Base-by-base conservation (phyloP, 108 stramenopile species). In the Licmophora abbreviata region DNA sequence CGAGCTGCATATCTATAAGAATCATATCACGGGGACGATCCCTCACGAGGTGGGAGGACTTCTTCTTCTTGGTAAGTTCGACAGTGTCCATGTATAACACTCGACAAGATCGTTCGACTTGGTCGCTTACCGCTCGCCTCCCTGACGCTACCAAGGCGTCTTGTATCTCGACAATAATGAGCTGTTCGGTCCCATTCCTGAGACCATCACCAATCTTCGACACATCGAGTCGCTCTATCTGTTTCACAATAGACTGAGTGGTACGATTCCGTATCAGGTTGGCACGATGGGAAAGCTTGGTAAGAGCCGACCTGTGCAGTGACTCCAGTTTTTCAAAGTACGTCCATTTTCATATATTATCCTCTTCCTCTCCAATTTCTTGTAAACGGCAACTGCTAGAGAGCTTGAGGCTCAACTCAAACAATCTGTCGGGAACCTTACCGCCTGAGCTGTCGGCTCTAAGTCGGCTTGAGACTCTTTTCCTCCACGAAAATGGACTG, bases 171-270 rank as follows among this genome's bases (percentile, higher is more conserved):
- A 59, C 1, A 34, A 59, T 9, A 79, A 74, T 44, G 38, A 61
- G 43, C 28, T 79, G 3, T 60, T 61, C 15, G 73, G 77, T 34
- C 38, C 74, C 0, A 56, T 79, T 22, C 77, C 73, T 0, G 52
- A 59, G 1, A 45, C 24, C 11, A 43, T 53, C 24, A 7, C 70
- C 27, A 63, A 64, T 21, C n/a, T n/a, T n/a, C n/a, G n/a, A n/a
- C 66, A 7, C 67, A 3, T 28, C 22, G 14, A 41, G 66, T 46
- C 74, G 30, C 29, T 81, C 6, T 64, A 65, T 57, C 37, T 81
- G 7, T 75, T 77, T 48, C 29, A 63, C 50, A 81, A 81, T 48
- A 54, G 38, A 23, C 55, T 76, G 24, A 64, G 64, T 46, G 45
- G 45, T 20, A 47, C 56, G 10, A 47, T 57, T 25, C 44, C 44